Evolutionary conservation across 2,329 filamentous ascomycete species (phyloP), one percentile per base, ranked within the genome.

Genomic region (Ustulina deusta): DNA sequence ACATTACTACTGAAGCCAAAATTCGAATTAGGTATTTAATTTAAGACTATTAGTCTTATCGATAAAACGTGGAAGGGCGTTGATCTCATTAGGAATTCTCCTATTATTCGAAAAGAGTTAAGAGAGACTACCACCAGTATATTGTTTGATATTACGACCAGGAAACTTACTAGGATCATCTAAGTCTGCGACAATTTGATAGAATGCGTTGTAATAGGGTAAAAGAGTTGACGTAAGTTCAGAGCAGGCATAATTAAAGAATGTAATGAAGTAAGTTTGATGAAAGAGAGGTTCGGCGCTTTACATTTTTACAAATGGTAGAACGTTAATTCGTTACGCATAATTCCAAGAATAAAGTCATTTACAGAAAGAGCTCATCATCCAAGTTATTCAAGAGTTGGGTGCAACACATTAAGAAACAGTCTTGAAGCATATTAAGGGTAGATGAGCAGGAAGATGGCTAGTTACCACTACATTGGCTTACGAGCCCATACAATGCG

Each of bases 101-200:
- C 60, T 20, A 29, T 55, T 36, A 48, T 62, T 17, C 60, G 60
- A 4, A 62, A 62, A 36, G 60, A 62, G 20, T 29, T 62, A 7
- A 34, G 60, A 27, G 49, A 62, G 20, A 38, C 40, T 1, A 15
- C 40, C 29, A 44, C 49, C 6, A 51, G 60, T 17, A 29, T 62
- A 11, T 5, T 62, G n/a, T 55, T 62, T 48, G 60, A 62, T 20
- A 38, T 62, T 10, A 62, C 60, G 1, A 62, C 60, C 6, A 51
- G 60, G 1, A 62, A 62, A 10, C 60, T 62, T 27, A 62, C 61
- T 11, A 56, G 29, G 13, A n/a, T 63, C 3, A 29, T 51, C 1
- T 63, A 68, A 48, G 27, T 27, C 5, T 11, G 42, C 3, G 20
- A 25, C 9, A 13, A 46, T 25, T 46, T 3, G 20, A 11, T 20